These are phyloP conservation scores for Phytophthora pseudosyringae DNA, from an alignment of 352 stramenopile species.

Conservation along the genomic window DNA sequence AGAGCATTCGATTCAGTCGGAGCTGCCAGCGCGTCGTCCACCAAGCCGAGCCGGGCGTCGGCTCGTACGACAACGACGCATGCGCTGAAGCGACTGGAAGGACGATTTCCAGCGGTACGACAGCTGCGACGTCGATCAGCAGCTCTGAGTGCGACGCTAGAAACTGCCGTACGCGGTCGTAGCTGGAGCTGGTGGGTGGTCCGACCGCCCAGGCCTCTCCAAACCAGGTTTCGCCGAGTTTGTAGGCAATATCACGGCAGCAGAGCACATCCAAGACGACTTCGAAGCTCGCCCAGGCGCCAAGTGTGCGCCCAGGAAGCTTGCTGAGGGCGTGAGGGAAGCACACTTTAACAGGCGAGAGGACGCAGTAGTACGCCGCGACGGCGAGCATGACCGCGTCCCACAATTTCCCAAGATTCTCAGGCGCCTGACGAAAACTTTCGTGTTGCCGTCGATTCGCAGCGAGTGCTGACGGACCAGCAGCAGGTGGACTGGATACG, in stretches of 20 bases:
- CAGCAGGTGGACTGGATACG: too few relatives aligned
- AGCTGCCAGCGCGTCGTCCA: slow-evolving; percentile 56
- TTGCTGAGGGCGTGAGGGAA: slow-evolving; percentile 53
- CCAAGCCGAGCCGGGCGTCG: too few relatives aligned
- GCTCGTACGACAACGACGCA: too few relatives aligned
- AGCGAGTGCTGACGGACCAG: too few relatives aligned
- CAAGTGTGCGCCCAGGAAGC: slow-evolving; percentile 24
- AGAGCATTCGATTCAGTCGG: slow-evolving; percentile 63
- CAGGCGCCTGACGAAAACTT: slow-evolving; percentile 50
- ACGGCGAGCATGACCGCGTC: slow-evolving; percentile 56
- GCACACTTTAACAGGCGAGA: slow-evolving; percentile 63
- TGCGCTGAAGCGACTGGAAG: slow-evolving; percentile 60
- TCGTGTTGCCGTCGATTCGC: slow-evolving; percentile 11
- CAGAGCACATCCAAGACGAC: slow-evolving; percentile 62
- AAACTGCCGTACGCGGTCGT: slow-evolving; percentile 36
- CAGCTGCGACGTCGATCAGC: too few relatives aligned
- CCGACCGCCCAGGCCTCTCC: slow-evolving; percentile 21
- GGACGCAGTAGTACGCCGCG: slow-evolving; percentile 48
- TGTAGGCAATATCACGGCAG: slow-evolving; percentile 48
- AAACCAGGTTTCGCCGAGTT: too few relatives aligned
- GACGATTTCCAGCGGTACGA: neutral
- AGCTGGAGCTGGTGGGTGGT: slow-evolving; percentile 33
- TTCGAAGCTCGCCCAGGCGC: slow-evolving; percentile 54
- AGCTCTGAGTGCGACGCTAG: too few relatives aligned
- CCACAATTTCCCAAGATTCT: slow-evolving; percentile 49